Conservation (phyloP, 139 green algal species). For the Gonium pectorale region DNA sequence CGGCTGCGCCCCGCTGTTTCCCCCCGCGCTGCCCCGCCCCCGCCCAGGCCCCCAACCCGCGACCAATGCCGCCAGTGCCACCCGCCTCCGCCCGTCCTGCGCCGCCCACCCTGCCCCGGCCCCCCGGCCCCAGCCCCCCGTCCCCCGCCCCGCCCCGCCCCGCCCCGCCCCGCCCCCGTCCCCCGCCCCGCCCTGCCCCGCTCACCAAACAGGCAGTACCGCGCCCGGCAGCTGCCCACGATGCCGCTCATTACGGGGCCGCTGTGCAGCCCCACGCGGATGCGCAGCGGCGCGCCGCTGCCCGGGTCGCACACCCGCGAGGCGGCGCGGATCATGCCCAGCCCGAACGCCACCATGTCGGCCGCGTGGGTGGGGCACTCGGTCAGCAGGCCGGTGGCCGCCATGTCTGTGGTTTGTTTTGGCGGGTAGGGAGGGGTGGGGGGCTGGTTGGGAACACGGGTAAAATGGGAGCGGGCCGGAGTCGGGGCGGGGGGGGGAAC, state of each 20-base stretch:
- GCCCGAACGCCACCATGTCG: conserved; percentile 34
- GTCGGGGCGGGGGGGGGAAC: background rate
- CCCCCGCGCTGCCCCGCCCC: background rate
- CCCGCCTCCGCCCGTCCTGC: background rate
- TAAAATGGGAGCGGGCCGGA: background rate
- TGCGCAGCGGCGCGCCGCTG: conserved; percentile 21
- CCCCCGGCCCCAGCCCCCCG: background rate
- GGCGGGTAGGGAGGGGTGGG: background rate
- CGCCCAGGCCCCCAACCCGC: background rate
- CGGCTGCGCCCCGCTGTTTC: background rate
- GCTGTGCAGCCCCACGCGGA: conserved; percentile 47
- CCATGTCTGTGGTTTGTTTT: conserved; percentile 39
- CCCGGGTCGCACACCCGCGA: conserved; percentile 9
- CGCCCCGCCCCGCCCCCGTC: background rate
- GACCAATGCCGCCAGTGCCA: background rate
- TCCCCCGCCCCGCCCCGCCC: background rate
- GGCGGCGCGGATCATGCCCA: conserved; percentile 37
- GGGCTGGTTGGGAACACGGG: background rate
- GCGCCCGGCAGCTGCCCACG: conserved; percentile 29
- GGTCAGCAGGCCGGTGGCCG: conserved; percentile 32
- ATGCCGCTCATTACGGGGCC: conserved; percentile 48
- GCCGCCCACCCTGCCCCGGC: background rate
- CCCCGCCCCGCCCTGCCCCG: background rate
- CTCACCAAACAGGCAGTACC: conserved; percentile 47
- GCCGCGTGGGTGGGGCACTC: conserved; percentile 23